Conservation (phyloP, 2,329 filamentous ascomycete genomes). For the Colletotrichum limetticola region DNA sequence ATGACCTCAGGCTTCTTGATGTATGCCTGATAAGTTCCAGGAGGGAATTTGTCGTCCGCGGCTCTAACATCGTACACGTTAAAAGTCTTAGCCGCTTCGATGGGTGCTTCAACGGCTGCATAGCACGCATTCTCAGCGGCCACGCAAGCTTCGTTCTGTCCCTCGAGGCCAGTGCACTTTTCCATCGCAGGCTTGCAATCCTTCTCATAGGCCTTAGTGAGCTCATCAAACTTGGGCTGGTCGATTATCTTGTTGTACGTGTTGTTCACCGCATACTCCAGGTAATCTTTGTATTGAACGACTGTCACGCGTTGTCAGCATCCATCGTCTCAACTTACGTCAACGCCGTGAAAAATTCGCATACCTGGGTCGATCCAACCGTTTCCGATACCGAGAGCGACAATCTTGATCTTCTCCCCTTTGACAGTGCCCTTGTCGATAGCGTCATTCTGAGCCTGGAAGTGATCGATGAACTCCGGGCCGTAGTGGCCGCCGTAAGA, state of each 20-base stretch:
- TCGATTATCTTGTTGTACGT: constrained; percentile 44
- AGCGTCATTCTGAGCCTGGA: constrained; percentile 65
- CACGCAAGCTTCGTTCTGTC: constrained; percentile 41
- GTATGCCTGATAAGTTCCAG: constrained; percentile 54
- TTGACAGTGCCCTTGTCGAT: constrained; percentile 55
- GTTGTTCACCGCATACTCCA: constrained; percentile 58
- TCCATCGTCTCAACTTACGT: too few species aligned
- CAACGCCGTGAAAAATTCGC: neutral
- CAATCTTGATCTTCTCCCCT: constrained; percentile 57
- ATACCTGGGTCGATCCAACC: constrained; percentile 60
- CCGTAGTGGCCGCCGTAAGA: constrained; percentile 70
- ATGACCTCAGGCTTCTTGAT: constrained; percentile 48
- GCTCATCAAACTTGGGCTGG: constrained; percentile 19
- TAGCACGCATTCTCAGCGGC: constrained; percentile 41
- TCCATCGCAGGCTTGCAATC: constrained; percentile 38
- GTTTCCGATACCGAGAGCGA: constrained; percentile 67
- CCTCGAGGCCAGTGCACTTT: constrained; percentile 35
- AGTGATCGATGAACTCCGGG: constrained; percentile 65
- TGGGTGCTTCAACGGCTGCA: constrained; percentile 39
- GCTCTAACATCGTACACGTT: constrained; percentile 60
- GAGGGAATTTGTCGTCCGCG: constrained; percentile 48
- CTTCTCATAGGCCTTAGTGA: constrained; percentile 36
- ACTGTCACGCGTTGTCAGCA: neutral
- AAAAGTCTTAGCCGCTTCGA: constrained; percentile 44
- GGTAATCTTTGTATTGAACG: constrained; percentile 53